These are phyloP conservation scores for Scutellaria minor DNA, from an alignment of 257 asterid species.

Conservation along the genomic window DNA sequence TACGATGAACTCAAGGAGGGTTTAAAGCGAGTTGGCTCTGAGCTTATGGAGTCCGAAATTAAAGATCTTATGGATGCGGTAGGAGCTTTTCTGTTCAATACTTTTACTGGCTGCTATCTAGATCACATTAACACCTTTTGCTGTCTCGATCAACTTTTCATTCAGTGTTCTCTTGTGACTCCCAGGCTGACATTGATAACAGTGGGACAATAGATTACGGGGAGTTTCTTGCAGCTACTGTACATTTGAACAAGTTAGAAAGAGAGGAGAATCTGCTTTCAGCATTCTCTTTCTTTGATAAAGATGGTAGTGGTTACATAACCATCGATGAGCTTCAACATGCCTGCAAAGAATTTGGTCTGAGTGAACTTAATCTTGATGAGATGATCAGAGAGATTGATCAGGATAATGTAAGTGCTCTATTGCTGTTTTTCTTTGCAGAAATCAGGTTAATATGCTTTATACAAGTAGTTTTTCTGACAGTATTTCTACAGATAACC, in stretches of 20 bases:
- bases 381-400: slow-evolving; percentile 91
- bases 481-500: no score
- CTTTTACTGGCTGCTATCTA: neutral
- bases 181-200: slow-evolving; percentile 91
- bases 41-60: slow-evolving; percentile 93
- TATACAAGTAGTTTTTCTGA: no score
- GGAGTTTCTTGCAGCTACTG: slow-evolving; percentile 96
- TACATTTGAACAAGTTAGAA: slow-evolving; percentile 94
- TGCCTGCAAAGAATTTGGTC: slow-evolving; percentile 90
- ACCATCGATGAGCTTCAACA: slow-evolving; percentile 95
- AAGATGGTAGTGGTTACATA: slow-evolving; percentile 93
- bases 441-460: no score
- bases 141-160: neutral
- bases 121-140: slow-evolving; percentile 12
- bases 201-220: slow-evolving; percentile 94
- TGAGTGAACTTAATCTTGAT: slow-evolving; percentile 81
- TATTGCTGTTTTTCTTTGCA: no score
- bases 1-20: slow-evolving; percentile 96
- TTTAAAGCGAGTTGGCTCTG: slow-evolving; percentile 82
- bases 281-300: slow-evolving; percentile 90
- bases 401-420: slow-evolving; percentile 77
- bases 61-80: slow-evolving; percentile 93
- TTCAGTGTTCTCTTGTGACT: slow-evolving; percentile 16
- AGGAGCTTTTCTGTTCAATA: slow-evolving; percentile 26
- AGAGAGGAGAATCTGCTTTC: slow-evolving; percentile 85